Evolutionary conservation across 805 yeast genomes (phyloP).

Genomic region (Kluyveromyces starmeri): DNA sequence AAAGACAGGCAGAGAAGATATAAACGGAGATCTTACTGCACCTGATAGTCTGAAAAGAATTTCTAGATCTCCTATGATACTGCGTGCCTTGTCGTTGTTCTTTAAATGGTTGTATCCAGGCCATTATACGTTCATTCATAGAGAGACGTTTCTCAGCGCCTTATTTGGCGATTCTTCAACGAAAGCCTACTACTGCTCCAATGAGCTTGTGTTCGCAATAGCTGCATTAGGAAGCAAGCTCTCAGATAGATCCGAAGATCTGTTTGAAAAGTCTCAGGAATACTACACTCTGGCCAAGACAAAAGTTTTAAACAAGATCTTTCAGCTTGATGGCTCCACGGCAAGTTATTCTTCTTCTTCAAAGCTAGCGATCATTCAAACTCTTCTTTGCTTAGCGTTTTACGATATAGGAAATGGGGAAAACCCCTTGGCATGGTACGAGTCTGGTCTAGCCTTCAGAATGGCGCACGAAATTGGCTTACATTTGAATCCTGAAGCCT

Average conservation of each 20-base stretch:
- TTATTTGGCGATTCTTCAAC: conserved; percentile 36
- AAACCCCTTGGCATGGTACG: conserved; percentile 52
- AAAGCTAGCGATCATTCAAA: conserved; percentile 44
- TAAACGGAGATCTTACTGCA: conserved; percentile 4
- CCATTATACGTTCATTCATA: conserved; percentile 46
- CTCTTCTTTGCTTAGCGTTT: conserved; percentile 43
- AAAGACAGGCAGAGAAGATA: conserved; percentile 8
- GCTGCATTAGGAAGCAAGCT: conserved; percentile 48
- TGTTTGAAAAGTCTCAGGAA: conserved; percentile 31
- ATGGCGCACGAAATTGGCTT: conserved; percentile 55
- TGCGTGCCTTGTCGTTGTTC: conserved; percentile 25
- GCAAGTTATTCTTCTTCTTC: conserved; percentile 25
- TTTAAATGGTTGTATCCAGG: conserved; percentile 58
- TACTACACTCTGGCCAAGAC: conserved; percentile 40
- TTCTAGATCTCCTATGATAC: conserved; percentile 18
- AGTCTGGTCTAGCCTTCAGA: conserved; percentile 48
- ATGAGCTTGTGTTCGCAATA: conserved; percentile 41
- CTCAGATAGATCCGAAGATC: conserved; percentile 28
- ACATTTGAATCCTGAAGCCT: conserved; percentile 46
- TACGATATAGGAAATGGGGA: conserved; percentile 50
- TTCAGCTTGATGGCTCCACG: conserved; percentile 23
- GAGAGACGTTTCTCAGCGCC: conserved; percentile 50
- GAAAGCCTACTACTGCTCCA: conserved; percentile 40
- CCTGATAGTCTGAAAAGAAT: conserved; percentile 13
- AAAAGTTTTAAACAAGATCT: conserved; percentile 33